Conservation (phyloP, 805 yeast genomes). For the Candida chauliodis region DNA sequence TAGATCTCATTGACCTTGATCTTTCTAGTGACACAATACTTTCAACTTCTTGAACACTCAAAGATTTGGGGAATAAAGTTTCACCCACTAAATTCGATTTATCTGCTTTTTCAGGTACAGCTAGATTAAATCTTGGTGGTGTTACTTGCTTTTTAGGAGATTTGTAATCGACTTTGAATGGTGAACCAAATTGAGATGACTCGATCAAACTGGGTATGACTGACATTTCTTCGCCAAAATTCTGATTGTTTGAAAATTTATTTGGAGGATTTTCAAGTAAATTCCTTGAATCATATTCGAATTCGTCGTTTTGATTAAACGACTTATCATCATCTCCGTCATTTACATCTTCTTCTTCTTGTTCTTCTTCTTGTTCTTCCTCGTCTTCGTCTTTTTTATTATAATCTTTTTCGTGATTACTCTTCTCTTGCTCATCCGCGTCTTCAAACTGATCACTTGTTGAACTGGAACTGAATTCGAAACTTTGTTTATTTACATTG, state of each 20-base stretch:
- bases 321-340: constrained; percentile 10
- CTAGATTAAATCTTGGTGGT: constrained; percentile 4
- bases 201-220: constrained; percentile 12
- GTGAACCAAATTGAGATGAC: constrained; percentile 27
- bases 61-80: constrained; percentile 66
- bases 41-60: constrained; percentile 66
- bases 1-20: constrained; percentile 55
- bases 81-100: constrained; percentile 34
- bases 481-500: background rate
- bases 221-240: constrained; percentile 28
- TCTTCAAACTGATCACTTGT: constrained; percentile 5
- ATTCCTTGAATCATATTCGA: constrained; percentile 19
- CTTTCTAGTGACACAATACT: constrained; percentile 72
- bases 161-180: constrained; percentile 21
- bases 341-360: constrained; percentile 6
- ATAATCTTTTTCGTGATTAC: too few relatives aligned
- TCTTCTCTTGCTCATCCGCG: constrained; percentile 6
- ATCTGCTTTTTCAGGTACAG: background rate
- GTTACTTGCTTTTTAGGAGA: constrained; percentile 1
- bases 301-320: background rate
- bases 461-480: constrained; percentile 2
- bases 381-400: too few relatives aligned
- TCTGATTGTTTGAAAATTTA: constrained; percentile 14
- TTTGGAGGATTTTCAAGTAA: constrained; percentile 22
- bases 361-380: too few relatives aligned